Evolutionary conservation across 2,329 filamentous ascomycete genomes (phyloP).

Genomic region (Aspergillus sp.): DNA sequence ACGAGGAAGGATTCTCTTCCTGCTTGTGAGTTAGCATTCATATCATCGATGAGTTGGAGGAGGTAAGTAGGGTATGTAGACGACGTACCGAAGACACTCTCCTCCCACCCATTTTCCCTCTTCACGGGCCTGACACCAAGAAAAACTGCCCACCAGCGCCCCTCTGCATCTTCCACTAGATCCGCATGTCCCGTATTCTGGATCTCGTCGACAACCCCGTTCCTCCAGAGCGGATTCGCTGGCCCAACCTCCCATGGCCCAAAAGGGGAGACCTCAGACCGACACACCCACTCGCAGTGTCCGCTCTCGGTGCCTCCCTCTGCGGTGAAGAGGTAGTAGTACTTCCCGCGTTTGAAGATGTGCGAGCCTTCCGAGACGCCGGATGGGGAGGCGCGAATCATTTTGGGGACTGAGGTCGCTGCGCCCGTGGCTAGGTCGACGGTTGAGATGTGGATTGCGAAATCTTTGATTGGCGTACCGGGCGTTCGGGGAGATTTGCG

Average conservation of each 20-base stretch:
- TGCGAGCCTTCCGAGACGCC: conserved; percentile 59
- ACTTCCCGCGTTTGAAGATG: conserved; percentile 56
- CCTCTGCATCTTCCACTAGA: conserved; percentile 50
- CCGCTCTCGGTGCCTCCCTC: conserved; percentile 63
- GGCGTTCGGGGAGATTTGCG: conserved; percentile 44
- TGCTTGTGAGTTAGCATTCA: conserved; percentile 15
- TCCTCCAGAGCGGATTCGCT: conserved; percentile 60
- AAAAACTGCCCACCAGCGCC: conserved; percentile 56
- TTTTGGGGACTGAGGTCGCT: conserved; percentile 35
- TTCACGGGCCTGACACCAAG: conserved; percentile 50
- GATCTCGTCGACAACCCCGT: conserved; percentile 54
- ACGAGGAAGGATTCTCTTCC: conserved; percentile 58
- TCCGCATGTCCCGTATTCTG: conserved; percentile 58
- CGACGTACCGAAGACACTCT: conserved; percentile 50
- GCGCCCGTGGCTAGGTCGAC: conserved; percentile 39
- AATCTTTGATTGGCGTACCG: conserved; percentile 53
- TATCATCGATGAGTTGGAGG: background rate
- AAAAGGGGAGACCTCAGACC: conserved; percentile 58
- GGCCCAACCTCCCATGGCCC: conserved; percentile 68
- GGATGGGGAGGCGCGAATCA: conserved; percentile 52
- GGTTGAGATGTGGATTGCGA: conserved; percentile 48
- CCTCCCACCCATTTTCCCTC: conserved; percentile 35
- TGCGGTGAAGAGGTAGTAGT: conserved; percentile 59
- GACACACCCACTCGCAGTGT: conserved; percentile 63
- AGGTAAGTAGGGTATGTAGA: background rate